phyloP scores from a whole-genome alignment of 2,329 filamentous ascomycete genomes.

The Fusarium sp. region DNA sequence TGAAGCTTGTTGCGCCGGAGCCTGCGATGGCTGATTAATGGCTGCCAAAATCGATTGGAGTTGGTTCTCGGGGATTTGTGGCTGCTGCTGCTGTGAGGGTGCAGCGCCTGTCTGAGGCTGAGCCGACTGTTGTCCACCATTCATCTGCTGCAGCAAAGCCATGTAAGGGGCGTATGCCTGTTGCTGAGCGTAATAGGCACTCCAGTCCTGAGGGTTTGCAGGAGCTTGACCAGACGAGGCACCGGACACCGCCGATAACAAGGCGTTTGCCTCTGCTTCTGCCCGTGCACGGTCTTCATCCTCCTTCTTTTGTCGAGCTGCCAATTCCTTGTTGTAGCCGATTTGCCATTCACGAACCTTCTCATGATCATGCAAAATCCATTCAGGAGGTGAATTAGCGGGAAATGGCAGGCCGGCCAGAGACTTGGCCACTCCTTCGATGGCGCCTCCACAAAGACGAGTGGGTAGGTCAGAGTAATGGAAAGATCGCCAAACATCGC shows the following conservation, averaged over 20 bases:
- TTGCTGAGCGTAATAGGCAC: constrained; percentile 56
- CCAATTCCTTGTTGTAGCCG: constrained; percentile 57
- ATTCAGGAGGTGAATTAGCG: constrained; percentile 62
- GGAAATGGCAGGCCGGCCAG: constrained; percentile 61
- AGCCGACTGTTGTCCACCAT: constrained; percentile 47
- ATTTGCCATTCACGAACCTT: constrained; percentile 64
- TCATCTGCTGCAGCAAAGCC: constrained; percentile 56
- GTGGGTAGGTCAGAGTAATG: constrained; percentile 58
- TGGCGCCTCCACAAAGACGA: constrained; percentile 55
- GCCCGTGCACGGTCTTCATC: constrained; percentile 53
- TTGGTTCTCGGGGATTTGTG: constrained; percentile 52
- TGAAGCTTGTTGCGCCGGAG: constrained; percentile 38
- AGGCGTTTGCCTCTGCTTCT: constrained; percentile 49
- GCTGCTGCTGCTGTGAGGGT: constrained; percentile 43
- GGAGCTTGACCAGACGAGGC: constrained; percentile 38
- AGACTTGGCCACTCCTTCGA: constrained; percentile 57
- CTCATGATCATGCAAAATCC: constrained; percentile 60
- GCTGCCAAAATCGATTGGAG: constrained; percentile 59
- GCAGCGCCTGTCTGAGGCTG: constrained; percentile 22
- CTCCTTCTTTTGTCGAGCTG: constrained; percentile 53
- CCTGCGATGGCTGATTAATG: constrained; percentile 53
- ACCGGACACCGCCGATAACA: constrained; percentile 39
- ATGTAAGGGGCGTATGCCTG: constrained; percentile 57
- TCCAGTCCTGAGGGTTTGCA: constrained; percentile 50
- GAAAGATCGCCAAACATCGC: constrained; percentile 46